Evolutionary conservation across 495 filamentous ascomycete genomes (phyloP).

Genomic region (Neurospora tetrasperma): DNA sequence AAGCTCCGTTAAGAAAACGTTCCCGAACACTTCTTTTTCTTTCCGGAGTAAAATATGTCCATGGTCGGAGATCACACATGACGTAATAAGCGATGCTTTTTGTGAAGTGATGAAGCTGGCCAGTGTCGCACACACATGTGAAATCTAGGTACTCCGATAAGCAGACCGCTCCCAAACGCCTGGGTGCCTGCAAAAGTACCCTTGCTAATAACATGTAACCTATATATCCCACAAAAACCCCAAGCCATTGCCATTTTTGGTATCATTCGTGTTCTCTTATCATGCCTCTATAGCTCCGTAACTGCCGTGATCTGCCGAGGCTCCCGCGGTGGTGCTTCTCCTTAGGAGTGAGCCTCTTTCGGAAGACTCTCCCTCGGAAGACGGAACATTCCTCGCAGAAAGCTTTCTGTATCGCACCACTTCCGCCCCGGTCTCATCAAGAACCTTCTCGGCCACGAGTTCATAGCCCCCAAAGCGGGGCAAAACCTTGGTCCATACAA

Average conservation of each 20-base stretch:
- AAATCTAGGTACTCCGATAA: not conserved
- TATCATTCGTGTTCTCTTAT: not conserved
- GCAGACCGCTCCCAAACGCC: not conserved
- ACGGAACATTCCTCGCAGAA: not conserved
- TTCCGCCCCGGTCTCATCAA: slow-evolving; percentile 33
- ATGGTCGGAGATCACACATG: not conserved
- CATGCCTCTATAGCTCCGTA: not conserved
- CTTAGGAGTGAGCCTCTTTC: not conserved
- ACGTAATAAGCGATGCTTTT: not conserved
- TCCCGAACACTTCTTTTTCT: not conserved
- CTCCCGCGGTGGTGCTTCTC: not conserved
- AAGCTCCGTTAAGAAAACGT: not conserved
- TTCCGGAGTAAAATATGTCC: not conserved
- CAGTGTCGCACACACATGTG: not conserved
- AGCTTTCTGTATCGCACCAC: slow-evolving; percentile 29
- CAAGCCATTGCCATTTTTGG: not conserved
- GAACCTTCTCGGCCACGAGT: slow-evolving; percentile 27
- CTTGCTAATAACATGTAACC: not conserved
- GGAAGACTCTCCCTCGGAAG: not conserved
- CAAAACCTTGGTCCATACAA: slow-evolving; percentile 36
- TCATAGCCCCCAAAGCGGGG: slow-evolving; percentile 37
- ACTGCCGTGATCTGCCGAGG: not conserved
- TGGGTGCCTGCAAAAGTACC: not conserved
- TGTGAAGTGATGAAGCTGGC: not conserved
- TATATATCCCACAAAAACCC: not conserved